Evolutionary conservation across 2,329 filamentous ascomycete genomes (phyloP).

Genomic region (Colletotrichum orbiculare): DNA sequence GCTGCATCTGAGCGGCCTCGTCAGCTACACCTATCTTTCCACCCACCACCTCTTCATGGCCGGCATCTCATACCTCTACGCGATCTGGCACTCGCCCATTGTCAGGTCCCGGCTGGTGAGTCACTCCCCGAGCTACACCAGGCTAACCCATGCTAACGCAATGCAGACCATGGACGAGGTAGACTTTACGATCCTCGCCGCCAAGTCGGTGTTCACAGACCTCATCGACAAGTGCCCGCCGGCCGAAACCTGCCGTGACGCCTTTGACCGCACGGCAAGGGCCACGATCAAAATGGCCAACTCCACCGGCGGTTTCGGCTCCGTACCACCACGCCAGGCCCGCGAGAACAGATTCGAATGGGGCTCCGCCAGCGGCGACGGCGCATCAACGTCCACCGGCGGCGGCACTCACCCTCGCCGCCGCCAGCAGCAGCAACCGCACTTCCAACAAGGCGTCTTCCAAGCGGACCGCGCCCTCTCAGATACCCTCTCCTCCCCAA

Average conservation of each 20-base stretch:
- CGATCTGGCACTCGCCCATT: slow-evolving; percentile 94
- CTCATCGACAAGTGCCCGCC: slow-evolving; percentile 95
- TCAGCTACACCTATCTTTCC: slow-evolving; percentile 95
- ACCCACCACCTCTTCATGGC: slow-evolving; percentile 98
- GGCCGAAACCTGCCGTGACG: slow-evolving; percentile 92
- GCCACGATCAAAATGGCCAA: slow-evolving; percentile 96
- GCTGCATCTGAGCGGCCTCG: slow-evolving; percentile 85
- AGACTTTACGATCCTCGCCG: slow-evolving; percentile 94
- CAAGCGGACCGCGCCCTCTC: slow-evolving; percentile 51
- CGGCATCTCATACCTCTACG: slow-evolving; percentile 94
- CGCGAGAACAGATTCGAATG: slow-evolving; percentile 42
- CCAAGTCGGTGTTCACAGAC: slow-evolving; percentile 91
- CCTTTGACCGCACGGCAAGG: slow-evolving; percentile 94
- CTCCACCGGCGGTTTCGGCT: slow-evolving; percentile 83
- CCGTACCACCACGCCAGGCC: slow-evolving; percentile 28
- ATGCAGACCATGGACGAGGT: slow-evolving; percentile 87
- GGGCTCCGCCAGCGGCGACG: slow-evolving; percentile 42
- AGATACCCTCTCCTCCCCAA: slow-evolving; percentile 54
- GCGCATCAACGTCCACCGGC: slow-evolving; percentile 39
- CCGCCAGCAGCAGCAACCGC: slow-evolving; percentile 38
- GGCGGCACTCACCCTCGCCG: slow-evolving; percentile 24
- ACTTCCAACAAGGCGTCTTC: slow-evolving; percentile 38
- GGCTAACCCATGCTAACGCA: slow-evolving; percentile 40
- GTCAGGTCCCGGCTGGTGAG: slow-evolving; percentile 87
- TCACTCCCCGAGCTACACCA: slow-evolving; percentile 36